A percentile compares a stretch with the other conserved stretches of the same genome.
These are phyloP conservation scores for Auricularia cornea DNA, from an alignment of 768 basidiomycete species.

Conservation along the genomic window DNA sequence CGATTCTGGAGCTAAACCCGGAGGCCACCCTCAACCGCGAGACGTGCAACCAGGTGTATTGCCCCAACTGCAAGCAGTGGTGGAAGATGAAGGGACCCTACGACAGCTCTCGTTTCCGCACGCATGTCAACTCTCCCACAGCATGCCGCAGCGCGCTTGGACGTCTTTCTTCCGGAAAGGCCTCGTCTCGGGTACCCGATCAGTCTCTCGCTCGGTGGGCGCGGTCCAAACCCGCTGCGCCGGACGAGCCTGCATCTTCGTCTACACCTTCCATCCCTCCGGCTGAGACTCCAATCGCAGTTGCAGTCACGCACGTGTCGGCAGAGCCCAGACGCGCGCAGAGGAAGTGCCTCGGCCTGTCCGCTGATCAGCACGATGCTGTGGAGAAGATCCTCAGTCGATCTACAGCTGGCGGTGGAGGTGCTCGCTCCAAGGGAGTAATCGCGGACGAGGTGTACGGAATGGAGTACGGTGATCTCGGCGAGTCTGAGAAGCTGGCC, in stretches of 20 bases:
- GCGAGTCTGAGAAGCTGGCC: background rate
- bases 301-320: too few species aligned
- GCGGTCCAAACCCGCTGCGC: too few species aligned
- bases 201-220: too few species aligned
- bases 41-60: conserved; percentile 6
- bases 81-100: conserved; percentile 10
- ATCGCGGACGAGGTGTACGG: background rate
- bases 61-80: conserved; percentile 10
- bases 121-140: conserved; percentile 7
- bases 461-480: background rate
- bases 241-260: too few species aligned
- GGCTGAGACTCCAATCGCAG: background rate
- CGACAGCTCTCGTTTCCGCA: conserved; percentile 5
- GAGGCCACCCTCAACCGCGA: background rate
- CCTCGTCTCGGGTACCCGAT: background rate
- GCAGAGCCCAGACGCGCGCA: too few species aligned
- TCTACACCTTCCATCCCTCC: too few species aligned
- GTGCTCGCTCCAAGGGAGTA: background rate
- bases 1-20: background rate
- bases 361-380: background rate
- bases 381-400: background rate
- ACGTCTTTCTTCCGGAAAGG: background rate
- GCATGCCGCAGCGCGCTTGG: background rate
- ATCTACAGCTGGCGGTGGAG: background rate
- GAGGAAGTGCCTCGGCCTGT: background rate